Evolutionary conservation across 208 protist genomes (phyloP).

Genomic region (Naegleria lovaniensis): DNA sequence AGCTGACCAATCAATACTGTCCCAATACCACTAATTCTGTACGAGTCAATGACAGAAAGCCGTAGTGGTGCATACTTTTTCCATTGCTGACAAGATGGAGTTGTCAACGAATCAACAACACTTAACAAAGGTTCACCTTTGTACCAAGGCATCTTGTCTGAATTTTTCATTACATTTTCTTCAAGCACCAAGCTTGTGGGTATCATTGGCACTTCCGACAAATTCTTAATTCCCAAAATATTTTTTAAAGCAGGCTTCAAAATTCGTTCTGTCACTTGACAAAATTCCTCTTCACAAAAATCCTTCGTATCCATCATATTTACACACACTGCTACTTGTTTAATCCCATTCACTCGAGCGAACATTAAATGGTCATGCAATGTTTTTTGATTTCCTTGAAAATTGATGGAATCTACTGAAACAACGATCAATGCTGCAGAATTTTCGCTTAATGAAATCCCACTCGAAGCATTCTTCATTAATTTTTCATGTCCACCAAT

Average conservation of each 20-base stretch:
- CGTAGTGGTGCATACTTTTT: slow-evolving; percentile 91
- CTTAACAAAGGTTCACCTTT: slow-evolving; percentile 54
- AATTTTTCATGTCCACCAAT: no score
- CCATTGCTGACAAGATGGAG: slow-evolving; percentile 60
- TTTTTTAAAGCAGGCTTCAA: slow-evolving; percentile 45
- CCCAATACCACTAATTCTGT: slow-evolving; percentile 57
- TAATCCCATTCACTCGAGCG: no score
- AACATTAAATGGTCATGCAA: no score
- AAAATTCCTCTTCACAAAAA: slow-evolving; percentile 45
- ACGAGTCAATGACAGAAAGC: slow-evolving; percentile 90
- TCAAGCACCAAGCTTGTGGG: slow-evolving; percentile 46
- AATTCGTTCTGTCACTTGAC: slow-evolving; percentile 46
- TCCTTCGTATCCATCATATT: slow-evolving; percentile 80
- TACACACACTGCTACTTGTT: no score
- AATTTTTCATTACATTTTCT: slow-evolving; percentile 50
- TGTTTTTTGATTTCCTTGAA: no score
- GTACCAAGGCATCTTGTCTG: slow-evolving; percentile 60
- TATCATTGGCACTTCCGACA: slow-evolving; percentile 43
- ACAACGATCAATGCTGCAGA: no score
- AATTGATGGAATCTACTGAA: no score
- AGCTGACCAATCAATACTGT: slow-evolving; percentile 75
- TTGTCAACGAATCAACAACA: slow-evolving; percentile 79
- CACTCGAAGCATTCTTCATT: no score
- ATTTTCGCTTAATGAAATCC: no score
- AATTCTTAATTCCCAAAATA: slow-evolving; percentile 52